A percentile compares a stretch with the other conserved stretches of the same genome.
phyloP scores from a whole-genome alignment of 2,329 filamentous ascomycete species.

The Hortaea werneckii region DNA sequence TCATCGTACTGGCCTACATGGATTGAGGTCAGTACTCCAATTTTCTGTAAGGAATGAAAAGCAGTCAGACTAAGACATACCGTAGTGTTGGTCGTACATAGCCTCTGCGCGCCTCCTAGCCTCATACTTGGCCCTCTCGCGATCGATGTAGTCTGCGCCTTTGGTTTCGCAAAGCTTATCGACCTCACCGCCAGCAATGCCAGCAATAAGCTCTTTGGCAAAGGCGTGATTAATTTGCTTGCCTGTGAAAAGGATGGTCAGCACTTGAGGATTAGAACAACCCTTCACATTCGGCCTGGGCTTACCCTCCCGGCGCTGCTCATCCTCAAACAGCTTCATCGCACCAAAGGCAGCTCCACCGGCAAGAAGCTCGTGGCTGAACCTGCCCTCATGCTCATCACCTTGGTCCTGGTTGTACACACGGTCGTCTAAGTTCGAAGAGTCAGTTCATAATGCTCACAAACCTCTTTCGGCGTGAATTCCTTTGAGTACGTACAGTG shows the following conservation, averaged over 20 bases:
- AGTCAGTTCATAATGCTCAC: too few relatives aligned
- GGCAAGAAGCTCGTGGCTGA: conserved; percentile 64
- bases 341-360: conserved; percentile 69
- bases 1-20: conserved; percentile 29
- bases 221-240: conserved; percentile 62
- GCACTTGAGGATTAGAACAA: conserved; percentile 29
- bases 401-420: conserved; percentile 41
- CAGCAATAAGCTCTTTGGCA: conserved; percentile 68
- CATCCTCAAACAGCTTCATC: conserved; percentile 71
- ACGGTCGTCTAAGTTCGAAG: conserved; percentile 30
- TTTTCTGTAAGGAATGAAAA: not conserved
- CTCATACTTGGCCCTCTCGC: conserved; percentile 36
- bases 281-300: not conserved
- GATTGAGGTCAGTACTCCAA: conserved; percentile 18
- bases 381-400: conserved; percentile 47
- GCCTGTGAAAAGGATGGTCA: conserved; percentile 35
- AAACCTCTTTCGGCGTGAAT: too few relatives aligned
- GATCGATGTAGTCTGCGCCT: conserved; percentile 40
- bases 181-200: conserved; percentile 62
- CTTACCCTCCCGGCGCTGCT: conserved; percentile 53
- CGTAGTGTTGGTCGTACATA: conserved; percentile 42
- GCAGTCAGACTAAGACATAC: not conserved
- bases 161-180: conserved; percentile 60
- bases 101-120: conserved; percentile 34
- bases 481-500: not conserved